Base-by-base conservation (phyloP, 139 green algal genomes). In the Astrephomene gubernaculifera region DNA sequence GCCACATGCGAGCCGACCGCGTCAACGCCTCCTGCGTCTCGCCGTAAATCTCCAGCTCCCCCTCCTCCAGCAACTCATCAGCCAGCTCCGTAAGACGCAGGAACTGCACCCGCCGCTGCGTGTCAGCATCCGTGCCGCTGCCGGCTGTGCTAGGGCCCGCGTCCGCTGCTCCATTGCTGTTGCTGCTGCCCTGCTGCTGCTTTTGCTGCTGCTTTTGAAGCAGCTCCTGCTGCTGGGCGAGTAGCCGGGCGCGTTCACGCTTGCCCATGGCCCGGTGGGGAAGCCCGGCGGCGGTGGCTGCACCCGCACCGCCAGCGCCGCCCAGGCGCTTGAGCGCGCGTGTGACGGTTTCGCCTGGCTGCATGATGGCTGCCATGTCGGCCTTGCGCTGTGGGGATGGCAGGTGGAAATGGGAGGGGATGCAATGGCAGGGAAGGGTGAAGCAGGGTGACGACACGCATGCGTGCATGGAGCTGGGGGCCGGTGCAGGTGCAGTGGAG, bases 271-370 rank as follows among this genome's bases (percentile, higher is more conserved):
- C 89, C 1, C 76, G 76, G 76, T 57, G 43, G 36, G 70, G 29
- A 43, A 61, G 2, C 3, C 19, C 73, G 29, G 35, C 1, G 36
- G 31, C 36, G 33, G 57, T 38, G 25, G 63, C 45, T 12, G 2
- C 63, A 14, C 41, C 61, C 21, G 25, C 12, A 21, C 9, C 82
- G 54, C 36, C 83, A 25, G 44, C 49, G 24, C 79, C 87, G 3
- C 94, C 89, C n/a, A 97, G 75, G 2, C 95, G 90, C 81, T 93
- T 93, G 22, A 97, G 86, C 1, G 79, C 94, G 27, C 79, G 61
- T 0, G 91, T 85, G 33, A 97, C 91, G 0, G 80, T 93, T 83
- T 97, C 95, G 1, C 90, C 88, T 2, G 90, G 85, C 81, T 89
- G 85, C 88, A 97, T 64, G 25, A 93, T 49, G 45, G 79, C 81